Evolutionary conservation across 2,329 filamentous ascomycete genomes (phyloP).

Genomic region (Clonostachys solani): DNA sequence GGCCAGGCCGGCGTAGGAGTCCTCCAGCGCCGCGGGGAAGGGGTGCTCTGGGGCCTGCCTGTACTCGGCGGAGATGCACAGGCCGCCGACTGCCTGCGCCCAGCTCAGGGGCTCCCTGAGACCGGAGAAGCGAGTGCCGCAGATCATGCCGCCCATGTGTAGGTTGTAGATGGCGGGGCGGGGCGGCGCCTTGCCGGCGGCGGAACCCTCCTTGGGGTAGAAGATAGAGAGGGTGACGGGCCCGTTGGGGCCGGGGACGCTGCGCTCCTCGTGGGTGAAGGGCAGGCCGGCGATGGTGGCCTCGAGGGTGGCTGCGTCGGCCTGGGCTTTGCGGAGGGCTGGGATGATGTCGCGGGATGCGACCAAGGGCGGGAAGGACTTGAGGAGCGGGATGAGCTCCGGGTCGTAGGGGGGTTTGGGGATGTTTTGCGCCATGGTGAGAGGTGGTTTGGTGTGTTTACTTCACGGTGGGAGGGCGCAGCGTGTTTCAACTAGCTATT

Average conservation of each 20-base stretch:
- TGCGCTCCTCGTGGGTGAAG: conserved; percentile 12
- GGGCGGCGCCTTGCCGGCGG: not conserved
- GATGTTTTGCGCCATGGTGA: not conserved
- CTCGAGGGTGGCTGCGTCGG: conserved; percentile 6
- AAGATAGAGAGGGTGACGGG: conserved; percentile 12
- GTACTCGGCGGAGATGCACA: conserved; percentile 16
- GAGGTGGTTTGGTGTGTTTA: not conserved
- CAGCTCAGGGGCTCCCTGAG: conserved; percentile 10
- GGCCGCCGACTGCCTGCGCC: conserved; percentile 8
- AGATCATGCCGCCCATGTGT: conserved; percentile 14
- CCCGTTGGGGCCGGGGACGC: conserved; percentile 8
- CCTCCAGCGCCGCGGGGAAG: conserved; percentile 12
- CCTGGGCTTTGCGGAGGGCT: conserved; percentile 6
- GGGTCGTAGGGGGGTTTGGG: conserved; percentile 11
- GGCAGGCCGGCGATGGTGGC: conserved; percentile 7
- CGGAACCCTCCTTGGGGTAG: conserved; percentile 3
- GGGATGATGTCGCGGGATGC: conserved; percentile 9
- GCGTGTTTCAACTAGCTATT: too few relatives aligned
- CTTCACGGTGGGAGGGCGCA: too few relatives aligned
- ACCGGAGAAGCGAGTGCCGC: conserved; percentile 13
- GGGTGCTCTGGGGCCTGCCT: conserved; percentile 15
- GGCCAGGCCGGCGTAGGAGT: conserved; percentile 18
- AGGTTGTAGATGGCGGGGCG: conserved; percentile 11
- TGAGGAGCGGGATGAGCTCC: conserved; percentile 9
- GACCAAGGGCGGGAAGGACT: conserved; percentile 6